phyloP scores from a whole-genome alignment of 176 grass and related monocot genomes.

The Coix lacrymajobi region DNA sequence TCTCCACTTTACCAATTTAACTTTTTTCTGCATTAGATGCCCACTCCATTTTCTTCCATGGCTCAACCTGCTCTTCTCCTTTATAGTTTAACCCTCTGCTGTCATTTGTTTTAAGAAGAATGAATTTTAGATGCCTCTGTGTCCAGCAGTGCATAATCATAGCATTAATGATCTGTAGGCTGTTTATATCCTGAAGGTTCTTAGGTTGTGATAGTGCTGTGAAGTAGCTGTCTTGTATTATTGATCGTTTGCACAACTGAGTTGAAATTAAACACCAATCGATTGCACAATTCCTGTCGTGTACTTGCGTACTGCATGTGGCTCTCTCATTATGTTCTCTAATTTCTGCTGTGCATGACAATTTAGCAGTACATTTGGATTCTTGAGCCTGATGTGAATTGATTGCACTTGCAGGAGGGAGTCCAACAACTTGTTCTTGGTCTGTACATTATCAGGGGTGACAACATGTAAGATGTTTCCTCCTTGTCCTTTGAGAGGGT shows the following conservation, averaged over 20 bases:
- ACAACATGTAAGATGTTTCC: slow-evolving; percentile 70
- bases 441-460: slow-evolving; percentile 89
- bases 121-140: neutral
- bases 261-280: neutral
- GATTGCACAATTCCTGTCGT: neutral
- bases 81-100: neutral
- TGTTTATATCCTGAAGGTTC: neutral
- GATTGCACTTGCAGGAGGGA: slow-evolving; percentile 60
- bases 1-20: neutral
- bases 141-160: neutral
- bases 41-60: neutral
- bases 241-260: neutral
- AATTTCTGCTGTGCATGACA: neutral
- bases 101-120: neutral
- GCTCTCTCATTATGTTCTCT: neutral
- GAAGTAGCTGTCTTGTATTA: neutral
- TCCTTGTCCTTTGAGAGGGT: neutral
- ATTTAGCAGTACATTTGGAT: neutral
- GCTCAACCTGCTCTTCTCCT: no score
- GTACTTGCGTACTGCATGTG: neutral
- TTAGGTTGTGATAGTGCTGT: neutral
- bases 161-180: neutral
- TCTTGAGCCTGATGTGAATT: neutral
- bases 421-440: slow-evolving; percentile 83
- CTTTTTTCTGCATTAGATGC: neutral